These are phyloP conservation scores for Hanseniaspora lachancei DNA, from an alignment of 805 yeast genomes.

Conservation along the genomic window DNA sequence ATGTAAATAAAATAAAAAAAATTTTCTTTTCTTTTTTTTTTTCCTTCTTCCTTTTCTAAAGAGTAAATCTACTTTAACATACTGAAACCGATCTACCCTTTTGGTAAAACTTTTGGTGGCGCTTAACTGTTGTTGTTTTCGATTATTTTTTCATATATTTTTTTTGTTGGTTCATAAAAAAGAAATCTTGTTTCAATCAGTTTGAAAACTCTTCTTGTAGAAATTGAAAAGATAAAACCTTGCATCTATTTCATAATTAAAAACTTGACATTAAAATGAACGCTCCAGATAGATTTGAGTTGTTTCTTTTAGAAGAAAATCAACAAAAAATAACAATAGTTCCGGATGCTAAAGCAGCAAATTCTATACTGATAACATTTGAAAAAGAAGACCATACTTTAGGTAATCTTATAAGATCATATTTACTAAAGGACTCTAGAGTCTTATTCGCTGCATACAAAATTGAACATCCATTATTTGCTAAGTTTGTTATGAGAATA, in stretches of 20 bases:
- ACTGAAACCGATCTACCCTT: neutral
- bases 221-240: neutral
- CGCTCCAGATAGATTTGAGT: constrained; percentile 98
- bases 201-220: neutral
- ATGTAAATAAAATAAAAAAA: neutral
- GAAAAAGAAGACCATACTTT: constrained; percentile 97
- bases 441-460: constrained; percentile 97
- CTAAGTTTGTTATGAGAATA: constrained; percentile 82
- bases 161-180: neutral
- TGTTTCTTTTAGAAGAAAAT: constrained; percentile 94
- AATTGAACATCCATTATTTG: constrained; percentile 94
- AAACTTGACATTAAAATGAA: constrained; percentile 44
- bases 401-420: constrained; percentile 79
- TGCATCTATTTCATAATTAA: neutral
- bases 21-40: neutral
- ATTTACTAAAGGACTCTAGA: constrained; percentile 68
- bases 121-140: neutral
- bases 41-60: neutral
- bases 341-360: constrained; percentile 90
- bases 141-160: neutral
- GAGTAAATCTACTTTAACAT: neutral
- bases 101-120: neutral
- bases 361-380: constrained; percentile 81
- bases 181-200: neutral
- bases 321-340: constrained; percentile 81